Conservation (phyloP, 2,329 filamentous ascomycete genomes). For the Helotiales sp. region DNA sequence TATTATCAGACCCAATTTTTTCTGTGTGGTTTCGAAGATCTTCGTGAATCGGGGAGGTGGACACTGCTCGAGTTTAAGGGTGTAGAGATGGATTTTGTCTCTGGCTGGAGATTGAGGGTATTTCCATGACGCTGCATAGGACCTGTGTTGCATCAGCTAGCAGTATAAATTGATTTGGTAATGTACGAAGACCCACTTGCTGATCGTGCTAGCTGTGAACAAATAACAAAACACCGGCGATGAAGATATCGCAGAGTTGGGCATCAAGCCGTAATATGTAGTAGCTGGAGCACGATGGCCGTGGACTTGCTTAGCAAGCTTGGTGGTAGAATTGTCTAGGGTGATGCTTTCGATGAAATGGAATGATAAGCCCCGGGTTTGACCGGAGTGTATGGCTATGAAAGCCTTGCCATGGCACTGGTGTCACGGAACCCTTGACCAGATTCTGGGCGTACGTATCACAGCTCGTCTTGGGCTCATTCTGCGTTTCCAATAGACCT, state of each 20-base stretch:
- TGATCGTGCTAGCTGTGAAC: conserved; percentile 6
- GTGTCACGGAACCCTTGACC: conserved; percentile 5
- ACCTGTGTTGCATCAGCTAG: not conserved
- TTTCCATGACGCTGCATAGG: conserved; percentile 5
- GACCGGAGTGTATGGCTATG: conserved; percentile 12
- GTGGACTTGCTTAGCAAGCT: conserved; percentile 11
- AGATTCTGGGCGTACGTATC: conserved; percentile 9
- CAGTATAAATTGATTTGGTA: conserved; percentile 4
- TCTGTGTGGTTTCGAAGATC: no score
- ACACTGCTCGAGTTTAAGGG: no score
- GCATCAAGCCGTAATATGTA: conserved; percentile 12
- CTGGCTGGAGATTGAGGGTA: not conserved
- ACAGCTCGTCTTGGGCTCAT: conserved; percentile 9
- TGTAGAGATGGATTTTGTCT: no score
- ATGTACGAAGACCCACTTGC: conserved; percentile 5
- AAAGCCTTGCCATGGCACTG: conserved; percentile 9
- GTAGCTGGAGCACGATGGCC: conserved; percentile 3
- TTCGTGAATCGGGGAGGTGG: no score
- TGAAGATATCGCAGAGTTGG: conserved; percentile 5
- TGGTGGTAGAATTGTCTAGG: conserved; percentile 7
- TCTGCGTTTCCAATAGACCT: conserved; percentile 11
- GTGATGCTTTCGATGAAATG: conserved; percentile 14
- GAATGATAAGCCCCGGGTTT: conserved; percentile 7
- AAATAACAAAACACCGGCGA: conserved; percentile 4
- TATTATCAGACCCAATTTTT: no score